These are phyloP conservation scores for Schizopora paradoxa DNA, from an alignment of 1,284 basidiomycete genomes.

Conservation along the genomic window DNA sequence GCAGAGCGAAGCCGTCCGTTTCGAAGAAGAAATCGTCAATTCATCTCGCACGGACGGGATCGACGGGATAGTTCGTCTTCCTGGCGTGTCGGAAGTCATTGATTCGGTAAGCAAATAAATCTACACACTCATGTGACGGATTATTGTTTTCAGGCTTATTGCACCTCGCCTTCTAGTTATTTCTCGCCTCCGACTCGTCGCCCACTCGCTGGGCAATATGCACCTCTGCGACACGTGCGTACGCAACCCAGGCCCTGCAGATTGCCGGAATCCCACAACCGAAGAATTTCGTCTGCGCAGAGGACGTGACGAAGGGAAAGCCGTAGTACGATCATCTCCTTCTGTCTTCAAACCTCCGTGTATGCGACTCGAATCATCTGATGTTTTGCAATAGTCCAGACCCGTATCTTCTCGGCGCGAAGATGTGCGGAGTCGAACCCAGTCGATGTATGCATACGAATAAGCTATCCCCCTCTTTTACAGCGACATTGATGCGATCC, in stretches of 20 bases:
- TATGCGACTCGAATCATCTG: constrained; percentile 18
- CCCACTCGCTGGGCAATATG: constrained; percentile 56
- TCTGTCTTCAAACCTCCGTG: neutral
- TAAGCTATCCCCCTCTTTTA: constrained; percentile 5
- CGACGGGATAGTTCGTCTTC: constrained; percentile 56
- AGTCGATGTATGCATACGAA: constrained; percentile 43
- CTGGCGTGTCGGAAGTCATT: constrained; percentile 53
- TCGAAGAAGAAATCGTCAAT: constrained; percentile 62
- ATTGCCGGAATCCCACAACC: constrained; percentile 51
- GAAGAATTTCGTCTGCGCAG: constrained; percentile 69
- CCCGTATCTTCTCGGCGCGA: constrained; percentile 75
- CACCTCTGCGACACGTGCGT: constrained; percentile 59
- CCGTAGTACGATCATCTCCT: constrained; percentile 48
- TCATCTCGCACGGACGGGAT: constrained; percentile 47
- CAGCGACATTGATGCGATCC: constrained; percentile 9
- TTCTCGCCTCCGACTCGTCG: constrained; percentile 31
- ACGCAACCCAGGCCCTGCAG: constrained; percentile 50
- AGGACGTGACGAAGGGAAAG: constrained; percentile 78
- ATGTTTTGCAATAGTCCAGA: constrained; percentile 57
- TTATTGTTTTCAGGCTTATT: no score
- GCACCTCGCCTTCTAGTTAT: neutral
- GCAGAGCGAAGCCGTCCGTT: constrained; percentile 60
- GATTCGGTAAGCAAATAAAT: constrained; percentile 35
- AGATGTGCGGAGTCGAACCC: constrained; percentile 54
- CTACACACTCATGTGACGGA: neutral